Base-by-base conservation (phyloP, 1,139 yeast genomes). In the Blastobotrys capitulatus region DNA sequence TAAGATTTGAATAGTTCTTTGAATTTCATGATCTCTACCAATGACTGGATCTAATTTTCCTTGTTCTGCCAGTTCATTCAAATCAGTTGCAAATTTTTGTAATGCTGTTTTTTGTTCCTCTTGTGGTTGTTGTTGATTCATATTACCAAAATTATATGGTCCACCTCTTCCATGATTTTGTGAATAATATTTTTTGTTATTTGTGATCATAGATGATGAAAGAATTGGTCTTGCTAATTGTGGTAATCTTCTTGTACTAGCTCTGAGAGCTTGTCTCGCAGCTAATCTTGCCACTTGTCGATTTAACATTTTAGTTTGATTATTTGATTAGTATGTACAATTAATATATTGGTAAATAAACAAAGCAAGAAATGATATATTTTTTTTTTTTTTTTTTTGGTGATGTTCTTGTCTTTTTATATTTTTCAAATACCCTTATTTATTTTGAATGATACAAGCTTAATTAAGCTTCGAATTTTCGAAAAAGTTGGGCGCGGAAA, bases 21-120 rank as follows among this genome's bases (percentile, higher is more conserved):
- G 77, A 52, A 92, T 92, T 63, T 92, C 98, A 57, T 89, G 96
- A 61, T 92, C 97, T 55, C 98, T 75, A 2, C 98, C 98, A 61
- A 92, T 92, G 27, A 92, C 97, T 0, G 98, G 97, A 63, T 92
- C 98, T 38, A 92, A 73, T 62, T 89, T 89, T 42, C 98, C 97
- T 54, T 86, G 87, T 57, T 77, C 76, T 1, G 98, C 98, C 56
- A 90, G 67, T 54, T 83, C 81, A 1, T 97, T 92, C 56, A 92
- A 71, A 65, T 92, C 92, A 0, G 86, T 78, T n/a, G 97, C 97
- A 62, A 71, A 63, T 61, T 84, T 83, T 60, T 89, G 90, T 54
- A 92, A 70, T 0, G 97, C 95, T 0, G 95, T 86, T 52, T 83
- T 74, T 20, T 60, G 59, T 16, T 42, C 42, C 32, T 51, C 48